Conservation (phyloP, 2,329 filamentous ascomycete genomes). For the Ilyonectria mors-panacis region DNA sequence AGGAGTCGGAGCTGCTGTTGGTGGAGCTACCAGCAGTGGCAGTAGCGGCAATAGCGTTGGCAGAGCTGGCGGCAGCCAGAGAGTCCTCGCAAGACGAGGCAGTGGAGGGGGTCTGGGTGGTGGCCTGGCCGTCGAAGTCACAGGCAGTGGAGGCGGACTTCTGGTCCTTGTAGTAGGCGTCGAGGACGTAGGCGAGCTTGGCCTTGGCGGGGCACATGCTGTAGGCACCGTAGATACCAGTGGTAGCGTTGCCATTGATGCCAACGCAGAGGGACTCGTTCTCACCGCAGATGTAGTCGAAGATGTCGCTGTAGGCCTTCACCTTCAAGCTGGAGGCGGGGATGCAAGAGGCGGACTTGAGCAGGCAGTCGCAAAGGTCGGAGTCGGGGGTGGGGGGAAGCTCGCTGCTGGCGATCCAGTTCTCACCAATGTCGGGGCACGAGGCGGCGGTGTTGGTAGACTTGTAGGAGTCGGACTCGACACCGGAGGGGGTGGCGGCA, state of each 20-base stretch:
- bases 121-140: conserved; percentile 78
- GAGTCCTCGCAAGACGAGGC: conserved; percentile 70
- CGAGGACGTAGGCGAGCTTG: conserved; percentile 81
- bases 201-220: conserved; percentile 80
- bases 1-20: conserved; percentile 41
- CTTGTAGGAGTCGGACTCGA: conserved; percentile 77
- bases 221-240: conserved; percentile 82
- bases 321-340: conserved; percentile 71
- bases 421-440: conserved; percentile 77
- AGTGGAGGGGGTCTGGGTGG: conserved; percentile 64
- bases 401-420: conserved; percentile 75
- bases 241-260: conserved; percentile 77
- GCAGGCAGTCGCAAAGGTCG: conserved; percentile 89
- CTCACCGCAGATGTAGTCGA: conserved; percentile 79
- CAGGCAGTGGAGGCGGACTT: conserved; percentile 72
- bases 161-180: conserved; percentile 78
- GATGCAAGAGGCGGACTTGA: conserved; percentile 78
- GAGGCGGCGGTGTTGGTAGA: conserved; percentile 78
- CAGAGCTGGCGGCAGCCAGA: conserved; percentile 74
- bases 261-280: conserved; percentile 72
- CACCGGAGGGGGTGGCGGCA: conserved; percentile 75
- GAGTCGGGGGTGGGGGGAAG: conserved; percentile 89
- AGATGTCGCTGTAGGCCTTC: conserved; percentile 77
- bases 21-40: conserved; percentile 57
- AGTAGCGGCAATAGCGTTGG: conserved; percentile 63